Conservation (phyloP, 2,329 filamentous ascomycete genomes). For the Monilinia fructicola region DNA sequence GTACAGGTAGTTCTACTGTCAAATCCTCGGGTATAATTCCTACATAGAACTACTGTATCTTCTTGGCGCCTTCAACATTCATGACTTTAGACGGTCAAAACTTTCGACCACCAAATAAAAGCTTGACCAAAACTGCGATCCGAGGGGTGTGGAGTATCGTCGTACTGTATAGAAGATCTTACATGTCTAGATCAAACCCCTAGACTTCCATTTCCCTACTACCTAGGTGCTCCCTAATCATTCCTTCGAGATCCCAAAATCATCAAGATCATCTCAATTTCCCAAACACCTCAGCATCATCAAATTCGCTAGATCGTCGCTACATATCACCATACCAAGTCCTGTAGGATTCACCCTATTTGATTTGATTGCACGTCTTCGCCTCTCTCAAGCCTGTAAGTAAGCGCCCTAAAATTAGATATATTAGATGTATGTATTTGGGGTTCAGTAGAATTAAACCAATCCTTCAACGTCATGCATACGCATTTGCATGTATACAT, state of each 20-base stretch:
- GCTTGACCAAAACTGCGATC: not conserved
- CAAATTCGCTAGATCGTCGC: not conserved
- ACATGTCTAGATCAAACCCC: not conserved
- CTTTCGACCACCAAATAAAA: not conserved
- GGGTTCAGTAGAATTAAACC: not conserved
- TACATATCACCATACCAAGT: not conserved
- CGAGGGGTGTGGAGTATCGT: not conserved
- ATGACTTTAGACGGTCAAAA: too few species aligned
- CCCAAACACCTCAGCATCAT: not conserved
- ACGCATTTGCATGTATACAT: not conserved
- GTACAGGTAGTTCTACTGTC: not conserved
- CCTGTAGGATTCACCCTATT: conserved; percentile 5
- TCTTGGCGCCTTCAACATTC: not conserved
- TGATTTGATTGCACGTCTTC: conserved; percentile 13
- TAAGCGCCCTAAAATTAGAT: conserved; percentile 2
- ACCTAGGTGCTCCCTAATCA: not conserved
- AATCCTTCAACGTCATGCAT: conserved; percentile 8
- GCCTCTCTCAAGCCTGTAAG: not conserved
- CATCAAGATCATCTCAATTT: not conserved
- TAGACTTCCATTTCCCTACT: not conserved
- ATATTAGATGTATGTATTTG: not conserved
- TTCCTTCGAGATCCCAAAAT: not conserved
- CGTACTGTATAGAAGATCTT: not conserved
- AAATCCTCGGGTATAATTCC: not conserved
- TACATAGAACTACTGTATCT: too few species aligned